Conservation (phyloP, 768 basidiomycete genomes). For the Phallus indusiatus region DNA sequence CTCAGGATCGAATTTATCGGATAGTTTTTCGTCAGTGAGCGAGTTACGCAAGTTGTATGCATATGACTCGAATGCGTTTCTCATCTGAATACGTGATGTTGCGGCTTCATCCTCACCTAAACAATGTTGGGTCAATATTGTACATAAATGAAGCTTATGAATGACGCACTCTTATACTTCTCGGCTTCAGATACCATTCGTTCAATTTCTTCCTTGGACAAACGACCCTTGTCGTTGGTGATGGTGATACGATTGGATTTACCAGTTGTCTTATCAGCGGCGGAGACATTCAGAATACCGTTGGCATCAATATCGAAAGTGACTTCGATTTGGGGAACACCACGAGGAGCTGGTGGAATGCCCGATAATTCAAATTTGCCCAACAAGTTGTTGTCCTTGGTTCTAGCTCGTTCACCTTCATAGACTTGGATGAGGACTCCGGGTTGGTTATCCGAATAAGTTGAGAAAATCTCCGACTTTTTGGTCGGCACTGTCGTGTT, state of each 20-base stretch:
- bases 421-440: constrained; percentile 97
- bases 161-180: constrained; percentile 69
- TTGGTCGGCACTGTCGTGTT: constrained; percentile 99
- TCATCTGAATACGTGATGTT: constrained; percentile 69
- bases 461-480: constrained; percentile 98
- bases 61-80: constrained; percentile 93
- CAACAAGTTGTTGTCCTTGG: constrained; percentile 97
- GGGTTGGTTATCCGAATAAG: constrained; percentile 97
- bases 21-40: constrained; percentile 73
- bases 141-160: not conserved
- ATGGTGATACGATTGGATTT: constrained; percentile 93
- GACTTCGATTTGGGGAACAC: constrained; percentile 96
- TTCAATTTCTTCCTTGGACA: constrained; percentile 97
- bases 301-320: constrained; percentile 98
- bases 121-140: constrained; percentile 11
- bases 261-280: constrained; percentile 92
- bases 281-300: constrained; percentile 93
- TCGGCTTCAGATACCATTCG: constrained; percentile 95
- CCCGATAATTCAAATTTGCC: constrained; percentile 98
- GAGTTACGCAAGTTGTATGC: constrained; percentile 93
- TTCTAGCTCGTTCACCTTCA: constrained; percentile 97
- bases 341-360: constrained; percentile 94
- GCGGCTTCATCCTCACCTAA: constrained; percentile 81
- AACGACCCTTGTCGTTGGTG: constrained; percentile 93
- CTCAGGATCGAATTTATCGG: constrained; percentile 75